Percentiles rank a stretch among this genome's conserved stretches.
Conservation (phyloP, 768 basidiomycete genomes). For the Naematelia encephala region DNA sequence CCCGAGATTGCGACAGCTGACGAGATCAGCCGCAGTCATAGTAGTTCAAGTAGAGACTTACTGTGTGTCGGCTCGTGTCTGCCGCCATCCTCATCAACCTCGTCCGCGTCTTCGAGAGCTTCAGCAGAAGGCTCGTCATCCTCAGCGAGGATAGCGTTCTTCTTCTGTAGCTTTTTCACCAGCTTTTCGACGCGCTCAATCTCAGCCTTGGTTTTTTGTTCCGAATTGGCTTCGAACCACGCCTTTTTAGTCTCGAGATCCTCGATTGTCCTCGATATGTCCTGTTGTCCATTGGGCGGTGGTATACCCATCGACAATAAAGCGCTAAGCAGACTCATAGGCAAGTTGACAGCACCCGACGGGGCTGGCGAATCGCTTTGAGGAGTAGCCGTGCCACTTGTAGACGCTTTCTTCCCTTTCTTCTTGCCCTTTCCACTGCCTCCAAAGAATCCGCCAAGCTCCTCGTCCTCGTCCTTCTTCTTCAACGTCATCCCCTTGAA, state of each 20-base stretch:
- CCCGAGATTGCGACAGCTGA: constrained; percentile 43
- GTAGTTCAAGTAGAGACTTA: constrained; percentile 16
- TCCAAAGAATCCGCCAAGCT: constrained; percentile 55
- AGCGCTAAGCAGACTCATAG: constrained; percentile 80
- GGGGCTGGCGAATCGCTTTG: constrained; percentile 47
- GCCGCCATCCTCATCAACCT: constrained; percentile 27
- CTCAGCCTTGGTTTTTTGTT: constrained; percentile 51
- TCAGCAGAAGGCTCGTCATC: constrained; percentile 17
- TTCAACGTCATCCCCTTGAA: constrained; percentile 72
- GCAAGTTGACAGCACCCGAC: constrained; percentile 61
- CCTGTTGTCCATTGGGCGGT: constrained; percentile 70
- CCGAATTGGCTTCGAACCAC: constrained; percentile 93
- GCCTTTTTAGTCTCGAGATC: constrained; percentile 90
- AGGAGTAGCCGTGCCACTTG: constrained; percentile 35
- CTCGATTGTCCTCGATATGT: constrained; percentile 78
- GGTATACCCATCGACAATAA: constrained; percentile 84
- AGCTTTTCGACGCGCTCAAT: constrained; percentile 48
- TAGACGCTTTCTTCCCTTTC: constrained; percentile 59
- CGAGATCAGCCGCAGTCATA: neutral
- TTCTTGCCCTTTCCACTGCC: constrained; percentile 55
- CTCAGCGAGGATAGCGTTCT: constrained; percentile 28
- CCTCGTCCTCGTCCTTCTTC: constrained; percentile 88
- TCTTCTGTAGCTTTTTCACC: constrained; percentile 49
- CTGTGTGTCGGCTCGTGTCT: constrained; percentile 46
- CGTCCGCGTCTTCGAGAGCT: constrained; percentile 19